Evolutionary conservation across 306 rosid species (phyloP).

Genomic region (Cucumis sativus): DNA sequence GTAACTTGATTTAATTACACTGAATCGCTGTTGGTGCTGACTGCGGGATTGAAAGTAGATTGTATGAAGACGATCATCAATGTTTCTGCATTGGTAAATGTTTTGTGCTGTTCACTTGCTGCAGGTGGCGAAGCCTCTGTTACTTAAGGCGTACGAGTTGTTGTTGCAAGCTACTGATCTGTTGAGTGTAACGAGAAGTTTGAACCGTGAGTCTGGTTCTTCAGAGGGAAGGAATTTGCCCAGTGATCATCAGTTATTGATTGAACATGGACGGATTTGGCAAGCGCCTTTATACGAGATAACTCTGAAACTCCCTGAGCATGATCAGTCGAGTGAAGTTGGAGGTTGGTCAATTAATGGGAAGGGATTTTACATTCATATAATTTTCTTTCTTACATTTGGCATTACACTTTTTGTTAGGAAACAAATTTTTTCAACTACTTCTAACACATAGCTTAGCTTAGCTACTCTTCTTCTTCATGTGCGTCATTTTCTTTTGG

Average conservation of each 20-base stretch:
- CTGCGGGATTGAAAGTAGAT: not conserved
- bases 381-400: not conserved
- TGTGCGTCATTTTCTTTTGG: too few relatives aligned
- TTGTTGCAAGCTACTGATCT: constrained; percentile 38
- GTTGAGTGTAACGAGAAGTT: constrained; percentile 30
- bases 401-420: not conserved
- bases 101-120: not conserved
- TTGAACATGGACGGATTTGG: constrained; percentile 39
- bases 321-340: constrained; percentile 6
- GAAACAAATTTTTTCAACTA: too few relatives aligned
- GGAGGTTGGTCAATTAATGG: constrained; percentile 31
- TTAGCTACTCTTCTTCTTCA: too few relatives aligned
- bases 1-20: not conserved
- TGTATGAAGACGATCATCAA: not conserved
- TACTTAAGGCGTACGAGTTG: constrained; percentile 48
- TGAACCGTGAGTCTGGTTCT: constrained; percentile 26
- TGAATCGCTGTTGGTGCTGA: too few relatives aligned
- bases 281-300: constrained; percentile 50
- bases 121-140: constrained; percentile 60
- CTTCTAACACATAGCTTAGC: too few relatives aligned
- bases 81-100: not conserved
- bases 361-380: not conserved
- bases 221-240: constrained; percentile 10
- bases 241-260: constrained; percentile 28
- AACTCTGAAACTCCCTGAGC: constrained; percentile 25